A percentile compares a stretch with the other conserved stretches of the same genome.
phyloP scores from a whole-genome alignment of 2,329 filamentous ascomycete genomes.

The Xylariales sp. region DNA sequence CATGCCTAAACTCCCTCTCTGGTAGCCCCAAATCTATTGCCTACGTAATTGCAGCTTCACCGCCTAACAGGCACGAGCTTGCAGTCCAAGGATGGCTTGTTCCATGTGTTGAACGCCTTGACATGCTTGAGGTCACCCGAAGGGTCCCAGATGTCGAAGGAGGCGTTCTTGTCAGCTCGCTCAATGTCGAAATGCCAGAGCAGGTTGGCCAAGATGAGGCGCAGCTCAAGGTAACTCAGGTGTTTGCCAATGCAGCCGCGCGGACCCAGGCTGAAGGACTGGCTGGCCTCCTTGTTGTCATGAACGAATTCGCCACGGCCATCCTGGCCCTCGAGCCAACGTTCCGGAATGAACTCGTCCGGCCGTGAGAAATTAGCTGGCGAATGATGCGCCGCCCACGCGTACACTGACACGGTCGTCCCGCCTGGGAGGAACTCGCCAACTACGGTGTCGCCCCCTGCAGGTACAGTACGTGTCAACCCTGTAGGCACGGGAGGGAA shows the following conservation, averaged over 20 bases:
- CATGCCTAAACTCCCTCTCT: no score
- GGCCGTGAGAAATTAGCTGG: conserved; percentile 3
- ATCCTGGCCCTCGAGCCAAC: conserved; percentile 21
- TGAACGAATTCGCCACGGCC: conserved; percentile 17
- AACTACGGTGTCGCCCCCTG: conserved; percentile 16
- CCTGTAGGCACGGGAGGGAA: conserved; percentile 24
- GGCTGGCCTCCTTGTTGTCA: conserved; percentile 7
- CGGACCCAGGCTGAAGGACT: conserved; percentile 14
- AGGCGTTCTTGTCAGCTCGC: conserved; percentile 12
- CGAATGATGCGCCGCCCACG: conserved; percentile 26
- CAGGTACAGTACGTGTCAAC: conserved; percentile 21
- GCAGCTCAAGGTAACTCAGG: conserved; percentile 31
- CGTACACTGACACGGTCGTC: conserved; percentile 29
- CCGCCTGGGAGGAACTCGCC: conserved; percentile 22
- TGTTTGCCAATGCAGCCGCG: conserved; percentile 16
- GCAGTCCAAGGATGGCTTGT: conserved; percentile 2
- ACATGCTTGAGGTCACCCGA: neutral
- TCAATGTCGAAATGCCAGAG: conserved; percentile 31
- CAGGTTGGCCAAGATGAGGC: conserved; percentile 29
- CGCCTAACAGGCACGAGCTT: neutral
- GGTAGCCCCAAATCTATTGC: no score
- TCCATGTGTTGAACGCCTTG: conserved; percentile 3
- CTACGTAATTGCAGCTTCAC: no score
- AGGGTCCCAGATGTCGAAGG: conserved; percentile 4
- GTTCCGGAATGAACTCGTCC: conserved; percentile 10